These are phyloP conservation scores for Microcera coccophila DNA, from an alignment of 2,329 filamentous ascomycete genomes.

Conservation along the genomic window DNA sequence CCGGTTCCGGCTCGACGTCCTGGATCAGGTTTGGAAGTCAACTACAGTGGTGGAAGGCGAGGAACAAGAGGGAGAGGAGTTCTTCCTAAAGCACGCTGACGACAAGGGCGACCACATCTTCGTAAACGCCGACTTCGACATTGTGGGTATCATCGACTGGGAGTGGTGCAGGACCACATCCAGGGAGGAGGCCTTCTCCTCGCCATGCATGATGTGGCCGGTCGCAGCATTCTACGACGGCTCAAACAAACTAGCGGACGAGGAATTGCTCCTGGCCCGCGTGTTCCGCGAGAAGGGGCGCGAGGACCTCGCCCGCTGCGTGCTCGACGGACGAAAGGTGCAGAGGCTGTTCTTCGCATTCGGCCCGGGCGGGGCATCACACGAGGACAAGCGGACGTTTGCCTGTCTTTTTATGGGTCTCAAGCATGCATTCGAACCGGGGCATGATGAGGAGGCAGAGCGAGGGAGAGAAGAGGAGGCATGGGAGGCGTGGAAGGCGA, in stretches of 20 bases:
- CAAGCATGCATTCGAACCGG: conserved; percentile 3
- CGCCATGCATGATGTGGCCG: conserved; percentile 35
- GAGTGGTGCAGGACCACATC: conserved; percentile 33
- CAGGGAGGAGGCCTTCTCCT: conserved; percentile 30
- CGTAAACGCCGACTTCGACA: conserved; percentile 35
- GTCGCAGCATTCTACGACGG: conserved; percentile 31
- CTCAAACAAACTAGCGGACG: conserved; percentile 12
- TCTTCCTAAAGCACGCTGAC: conserved; percentile 42
- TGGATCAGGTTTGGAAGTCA: conserved; percentile 4
- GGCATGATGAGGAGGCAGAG: too few species aligned
- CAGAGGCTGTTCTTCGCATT: conserved; percentile 18
- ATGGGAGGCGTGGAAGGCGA: too few species aligned
- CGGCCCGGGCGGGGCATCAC: conserved; percentile 6
- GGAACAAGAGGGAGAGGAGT: conserved; percentile 1
- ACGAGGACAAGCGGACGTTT: conserved; percentile 7
- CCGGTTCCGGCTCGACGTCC: conserved; percentile 6
- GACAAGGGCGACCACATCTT: conserved; percentile 46
- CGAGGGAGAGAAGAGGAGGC: background rate
- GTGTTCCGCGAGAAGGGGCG: conserved; percentile 12
- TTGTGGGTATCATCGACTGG: conserved; percentile 44
- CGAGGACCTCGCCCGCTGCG: conserved; percentile 15
- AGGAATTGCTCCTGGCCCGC: conserved; percentile 10
- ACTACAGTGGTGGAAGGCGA: too few species aligned
- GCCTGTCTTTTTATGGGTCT: conserved; percentile 9
- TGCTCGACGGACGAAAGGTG: conserved; percentile 10